A percentile compares a stretch with the other conserved stretches of the same genome.
phyloP scores from a whole-genome alignment of 2,329 filamentous ascomycete genomes.

The Diaporthe citri region DNA sequence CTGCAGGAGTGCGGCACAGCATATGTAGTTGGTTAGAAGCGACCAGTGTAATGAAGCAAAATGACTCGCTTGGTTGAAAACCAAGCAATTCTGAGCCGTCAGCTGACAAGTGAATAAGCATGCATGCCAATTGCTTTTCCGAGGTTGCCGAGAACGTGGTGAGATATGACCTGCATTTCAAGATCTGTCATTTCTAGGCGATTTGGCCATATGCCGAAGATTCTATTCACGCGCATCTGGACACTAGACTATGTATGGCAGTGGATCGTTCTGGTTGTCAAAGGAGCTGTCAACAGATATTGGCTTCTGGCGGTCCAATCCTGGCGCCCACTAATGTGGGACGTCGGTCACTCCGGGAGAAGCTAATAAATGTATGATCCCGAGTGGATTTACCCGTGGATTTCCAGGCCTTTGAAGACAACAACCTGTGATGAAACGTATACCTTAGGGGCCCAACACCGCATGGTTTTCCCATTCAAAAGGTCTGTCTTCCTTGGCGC shows the following conservation, averaged over 20 bases:
- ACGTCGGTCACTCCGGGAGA: not conserved
- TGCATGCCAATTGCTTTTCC: not conserved
- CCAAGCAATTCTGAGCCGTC: not conserved
- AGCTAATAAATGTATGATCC: not conserved
- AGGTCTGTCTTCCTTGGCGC: not conserved
- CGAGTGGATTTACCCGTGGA: not conserved
- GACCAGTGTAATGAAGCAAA: not conserved
- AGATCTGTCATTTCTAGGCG: too few relatives aligned
- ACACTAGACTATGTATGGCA: not conserved
- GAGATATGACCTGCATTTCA: not conserved
- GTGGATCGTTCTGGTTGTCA: too few relatives aligned
- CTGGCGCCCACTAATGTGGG: not conserved
- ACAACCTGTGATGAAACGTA: not conserved
- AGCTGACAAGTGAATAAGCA: too few relatives aligned
- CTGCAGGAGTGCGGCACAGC: slow-evolving; percentile 1
- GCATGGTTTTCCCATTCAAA: not conserved
- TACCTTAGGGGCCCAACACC: not conserved
- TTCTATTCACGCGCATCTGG: not conserved
- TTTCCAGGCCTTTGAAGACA: not conserved
- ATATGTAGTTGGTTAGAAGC: not conserved
- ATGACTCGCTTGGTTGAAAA: not conserved
- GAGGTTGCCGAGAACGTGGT: not conserved
- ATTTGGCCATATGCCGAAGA: not conserved
- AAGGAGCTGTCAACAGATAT: not conserved
- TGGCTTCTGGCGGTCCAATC: not conserved